Conservation (phyloP, 83 land plant species). For the Diphasiastrum complanatum region DNA sequence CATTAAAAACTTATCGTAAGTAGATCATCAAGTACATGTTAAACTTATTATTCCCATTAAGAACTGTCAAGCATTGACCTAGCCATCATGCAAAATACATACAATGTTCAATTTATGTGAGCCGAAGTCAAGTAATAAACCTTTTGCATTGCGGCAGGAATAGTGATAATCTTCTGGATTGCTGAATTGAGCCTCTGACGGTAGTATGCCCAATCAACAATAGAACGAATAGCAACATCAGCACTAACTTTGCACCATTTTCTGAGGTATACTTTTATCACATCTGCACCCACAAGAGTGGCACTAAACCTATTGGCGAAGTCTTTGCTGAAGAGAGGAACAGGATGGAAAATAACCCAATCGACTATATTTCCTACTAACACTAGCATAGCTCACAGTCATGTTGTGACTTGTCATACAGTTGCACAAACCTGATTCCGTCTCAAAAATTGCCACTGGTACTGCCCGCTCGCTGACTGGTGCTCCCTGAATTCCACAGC, state of each 20-base stretch:
- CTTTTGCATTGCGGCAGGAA: conserved; percentile 99
- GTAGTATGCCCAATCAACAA: conserved; percentile 97
- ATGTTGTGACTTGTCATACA: neutral
- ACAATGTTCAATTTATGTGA: neutral
- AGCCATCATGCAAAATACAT: neutral
- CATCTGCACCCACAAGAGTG: conserved; percentile 44
- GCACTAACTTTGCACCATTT: conserved; percentile 96
- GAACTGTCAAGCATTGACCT: neutral
- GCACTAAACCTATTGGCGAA: neutral
- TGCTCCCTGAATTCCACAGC: conserved; percentile 58
- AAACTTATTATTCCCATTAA: no score
- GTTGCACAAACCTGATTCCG: conserved; percentile 67
- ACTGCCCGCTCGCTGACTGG: conserved; percentile 99
- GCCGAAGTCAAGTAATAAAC: conserved; percentile 29
- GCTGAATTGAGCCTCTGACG: conserved; percentile 90
- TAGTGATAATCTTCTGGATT: conserved; percentile 92
- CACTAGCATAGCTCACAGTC: neutral
- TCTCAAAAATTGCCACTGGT: conserved; percentile 96
- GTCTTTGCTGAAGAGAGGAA: neutral
- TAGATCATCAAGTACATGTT: no score
- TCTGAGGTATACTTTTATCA: conserved; percentile 59
- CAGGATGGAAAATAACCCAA: neutral
- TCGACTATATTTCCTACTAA: neutral
- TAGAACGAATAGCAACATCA: conserved; percentile 78
- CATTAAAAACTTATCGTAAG: no score